phyloP scores from a whole-genome alignment of 306 rosid species.

The Sicyos edulis region DNA sequence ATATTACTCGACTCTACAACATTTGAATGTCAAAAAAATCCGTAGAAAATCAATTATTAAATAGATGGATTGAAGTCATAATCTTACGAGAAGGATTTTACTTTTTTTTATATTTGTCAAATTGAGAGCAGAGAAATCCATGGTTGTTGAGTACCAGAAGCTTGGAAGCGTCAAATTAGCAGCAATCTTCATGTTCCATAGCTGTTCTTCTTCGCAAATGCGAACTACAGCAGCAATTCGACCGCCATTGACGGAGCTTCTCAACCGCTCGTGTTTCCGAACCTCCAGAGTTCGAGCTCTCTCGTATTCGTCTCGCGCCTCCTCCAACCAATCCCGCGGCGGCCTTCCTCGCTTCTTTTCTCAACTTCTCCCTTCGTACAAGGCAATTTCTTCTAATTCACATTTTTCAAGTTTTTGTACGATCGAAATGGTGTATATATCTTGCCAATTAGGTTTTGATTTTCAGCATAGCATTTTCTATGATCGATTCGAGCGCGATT shows the following conservation, averaged over 20 bases:
- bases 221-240: conserved; percentile 44
- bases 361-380: conserved; percentile 59
- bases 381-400: conserved; percentile 36
- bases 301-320: conserved; percentile 44
- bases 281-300: conserved; percentile 41
- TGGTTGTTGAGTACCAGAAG: background rate
- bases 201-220: conserved; percentile 33
- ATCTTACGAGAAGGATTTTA: too few species aligned
- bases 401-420: background rate
- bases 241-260: conserved; percentile 29
- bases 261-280: conserved; percentile 31
- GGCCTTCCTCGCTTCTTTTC: conserved; percentile 93
- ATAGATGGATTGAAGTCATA: too few species aligned
- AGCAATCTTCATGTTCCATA: conserved; percentile 11
- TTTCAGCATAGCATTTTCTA: background rate
- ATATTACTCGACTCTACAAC: too few species aligned
- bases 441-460: conserved; percentile 1
- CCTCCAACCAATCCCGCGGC: conserved; percentile 67
- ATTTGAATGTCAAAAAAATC: too few species aligned
- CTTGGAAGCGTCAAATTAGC: background rate
- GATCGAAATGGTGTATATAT: background rate
- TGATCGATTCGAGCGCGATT: background rate
- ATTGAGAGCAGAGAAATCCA: too few species aligned
- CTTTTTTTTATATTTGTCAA: too few species aligned
- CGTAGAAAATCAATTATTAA: too few species aligned